A percentile compares a stretch with the other conserved stretches of the same genome.
These are phyloP conservation scores for Pleurotus pulmonarius DNA, from an alignment of 768 basidiomycete species.

Conservation along the genomic window DNA sequence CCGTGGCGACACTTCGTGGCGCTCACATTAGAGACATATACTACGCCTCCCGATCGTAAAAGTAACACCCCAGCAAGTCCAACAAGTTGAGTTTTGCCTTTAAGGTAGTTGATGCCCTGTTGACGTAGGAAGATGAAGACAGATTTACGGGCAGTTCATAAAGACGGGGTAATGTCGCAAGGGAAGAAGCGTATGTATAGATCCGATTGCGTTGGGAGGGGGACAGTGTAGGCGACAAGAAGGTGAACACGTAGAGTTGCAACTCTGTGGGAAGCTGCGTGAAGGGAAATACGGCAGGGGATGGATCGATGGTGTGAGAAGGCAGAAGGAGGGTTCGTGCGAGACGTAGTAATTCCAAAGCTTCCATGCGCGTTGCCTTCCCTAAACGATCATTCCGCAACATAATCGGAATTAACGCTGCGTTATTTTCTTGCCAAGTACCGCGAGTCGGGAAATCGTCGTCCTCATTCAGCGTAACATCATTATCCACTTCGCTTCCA, in stretches of 20 bases:
- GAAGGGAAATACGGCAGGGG: constrained; percentile 28
- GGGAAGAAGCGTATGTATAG: constrained; percentile 44
- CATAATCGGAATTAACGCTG: constrained; percentile 28
- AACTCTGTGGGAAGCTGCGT: constrained; percentile 50
- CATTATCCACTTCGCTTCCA: constrained; percentile 10
- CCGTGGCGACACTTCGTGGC: too few relatives aligned
- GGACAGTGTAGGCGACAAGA: constrained; percentile 56
- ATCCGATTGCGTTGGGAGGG: constrained; percentile 50
- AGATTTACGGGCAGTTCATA: not conserved
- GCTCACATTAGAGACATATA: too few relatives aligned
- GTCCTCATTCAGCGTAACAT: constrained; percentile 19
- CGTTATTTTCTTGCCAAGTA: constrained; percentile 33
- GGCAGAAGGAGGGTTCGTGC: constrained; percentile 11
- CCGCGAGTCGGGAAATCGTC: constrained; percentile 18
- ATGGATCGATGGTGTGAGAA: not conserved
- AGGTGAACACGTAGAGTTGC: constrained; percentile 52
- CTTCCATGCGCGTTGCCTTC: constrained; percentile 36
- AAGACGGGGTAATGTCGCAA: constrained; percentile 37
- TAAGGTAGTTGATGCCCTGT: too few relatives aligned
- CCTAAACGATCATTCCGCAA: constrained; percentile 41
- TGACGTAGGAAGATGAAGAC: too few relatives aligned
- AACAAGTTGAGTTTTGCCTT: too few relatives aligned
- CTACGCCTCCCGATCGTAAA: too few relatives aligned
- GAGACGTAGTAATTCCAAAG: constrained; percentile 46
- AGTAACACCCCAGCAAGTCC: too few relatives aligned